Evolutionary conservation across 192 early-diverging fungal genomes (phyloP).

Genomic region (Thamnidium elegans): DNA sequence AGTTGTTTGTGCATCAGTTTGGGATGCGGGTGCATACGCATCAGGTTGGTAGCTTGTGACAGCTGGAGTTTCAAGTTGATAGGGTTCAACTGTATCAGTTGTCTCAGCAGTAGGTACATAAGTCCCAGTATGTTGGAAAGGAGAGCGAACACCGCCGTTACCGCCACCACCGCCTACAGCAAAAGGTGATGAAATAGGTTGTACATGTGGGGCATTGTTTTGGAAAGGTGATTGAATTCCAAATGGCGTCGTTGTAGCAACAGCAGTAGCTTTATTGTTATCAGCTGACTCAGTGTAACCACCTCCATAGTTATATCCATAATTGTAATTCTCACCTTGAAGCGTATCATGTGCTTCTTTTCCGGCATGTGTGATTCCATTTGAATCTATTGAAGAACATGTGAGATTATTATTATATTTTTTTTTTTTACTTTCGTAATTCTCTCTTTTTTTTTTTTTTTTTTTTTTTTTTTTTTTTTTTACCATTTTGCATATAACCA

Average conservation of each 20-base stretch:
- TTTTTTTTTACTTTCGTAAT: no score
- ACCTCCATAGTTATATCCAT: slow-evolving; percentile 8
- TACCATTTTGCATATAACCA: no score
- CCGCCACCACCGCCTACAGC: slow-evolving; percentile 1
- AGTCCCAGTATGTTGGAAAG: neutral
- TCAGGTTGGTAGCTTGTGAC: slow-evolving; percentile 11
- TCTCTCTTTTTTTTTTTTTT: no score
- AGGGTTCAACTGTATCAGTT: neutral
- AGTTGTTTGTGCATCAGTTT: neutral
- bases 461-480: no score
- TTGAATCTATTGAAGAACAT: no score
- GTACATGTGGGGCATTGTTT: neutral
- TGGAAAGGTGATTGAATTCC: slow-evolving; percentile 14
- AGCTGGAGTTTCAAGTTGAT: neutral
- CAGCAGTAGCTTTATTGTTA: neutral
- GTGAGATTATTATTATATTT: no score
- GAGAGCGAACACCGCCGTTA: neutral
- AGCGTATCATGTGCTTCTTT: neutral
- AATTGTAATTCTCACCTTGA: slow-evolving; percentile 3
- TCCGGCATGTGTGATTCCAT: neutral
- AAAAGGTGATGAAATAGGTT: slow-evolving; percentile 6
- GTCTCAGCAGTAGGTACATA: neutral
- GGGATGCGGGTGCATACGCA: slow-evolving; percentile 19
- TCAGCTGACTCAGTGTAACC: neutral
- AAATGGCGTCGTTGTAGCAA: neutral